A percentile compares a stretch with the other conserved stretches of the same genome.
phyloP scores from a whole-genome alignment of 768 basidiomycete species.

The Coprinopsis strossmayeri region DNA sequence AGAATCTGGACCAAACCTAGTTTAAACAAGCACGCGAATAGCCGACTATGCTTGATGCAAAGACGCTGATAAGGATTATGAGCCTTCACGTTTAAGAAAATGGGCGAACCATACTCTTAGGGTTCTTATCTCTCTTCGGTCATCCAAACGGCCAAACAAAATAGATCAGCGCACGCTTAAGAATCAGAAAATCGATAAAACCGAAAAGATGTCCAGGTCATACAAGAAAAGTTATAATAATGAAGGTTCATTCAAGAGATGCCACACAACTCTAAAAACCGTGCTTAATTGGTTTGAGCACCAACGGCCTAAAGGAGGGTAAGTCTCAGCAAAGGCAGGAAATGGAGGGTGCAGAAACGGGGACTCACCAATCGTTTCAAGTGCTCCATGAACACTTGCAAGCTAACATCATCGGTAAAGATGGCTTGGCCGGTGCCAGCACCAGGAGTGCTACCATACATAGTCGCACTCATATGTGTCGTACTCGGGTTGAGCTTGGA shows the following conservation, averaged over 20 bases:
- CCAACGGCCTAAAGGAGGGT: slow-evolving; percentile 21
- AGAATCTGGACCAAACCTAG: too few species aligned
- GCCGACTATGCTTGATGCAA: not conserved
- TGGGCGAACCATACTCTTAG: too few species aligned
- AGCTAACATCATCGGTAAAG: slow-evolving; percentile 97
- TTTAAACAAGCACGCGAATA: not conserved
- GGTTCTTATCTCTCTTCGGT: too few species aligned
- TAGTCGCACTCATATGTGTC: slow-evolving; percentile 88
- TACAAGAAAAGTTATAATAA: not conserved
- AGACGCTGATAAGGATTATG: too few species aligned
- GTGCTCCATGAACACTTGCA: slow-evolving; percentile 98
- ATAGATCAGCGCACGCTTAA: too few species aligned
- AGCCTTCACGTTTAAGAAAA: too few species aligned
- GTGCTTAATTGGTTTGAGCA: slow-evolving; percentile 22
- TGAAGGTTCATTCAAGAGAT: not conserved
- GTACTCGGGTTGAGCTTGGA: slow-evolving; percentile 97
- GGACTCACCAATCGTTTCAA: slow-evolving; percentile 79
- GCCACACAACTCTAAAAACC: not conserved
- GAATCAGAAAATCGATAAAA: too few species aligned
- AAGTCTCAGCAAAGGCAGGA: too few species aligned
- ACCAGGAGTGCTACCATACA: slow-evolving; percentile 76
- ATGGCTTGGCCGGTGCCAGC: slow-evolving; percentile 81
- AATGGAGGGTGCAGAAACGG: not conserved
- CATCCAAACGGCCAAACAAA: too few species aligned
- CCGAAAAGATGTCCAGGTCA: not conserved